A percentile compares a stretch with the other conserved stretches of the same genome.
Conservation (phyloP, 2,329 filamentous ascomycete genomes). For the Cyphellophora attinorum region DNA sequence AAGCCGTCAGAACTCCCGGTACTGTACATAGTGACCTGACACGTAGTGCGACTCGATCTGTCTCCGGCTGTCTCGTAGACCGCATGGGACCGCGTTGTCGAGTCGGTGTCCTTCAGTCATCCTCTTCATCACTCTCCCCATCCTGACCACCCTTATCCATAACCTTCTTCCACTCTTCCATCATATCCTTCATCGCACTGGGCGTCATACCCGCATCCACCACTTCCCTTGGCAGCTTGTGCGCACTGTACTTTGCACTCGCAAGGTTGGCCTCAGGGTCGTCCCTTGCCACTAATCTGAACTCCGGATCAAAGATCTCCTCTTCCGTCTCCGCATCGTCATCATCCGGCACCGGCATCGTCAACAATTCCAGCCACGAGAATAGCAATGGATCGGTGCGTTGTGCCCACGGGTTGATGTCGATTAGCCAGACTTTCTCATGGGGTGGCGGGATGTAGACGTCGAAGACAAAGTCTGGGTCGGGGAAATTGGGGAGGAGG, state of each 20-base stretch:
- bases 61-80: too few species aligned
- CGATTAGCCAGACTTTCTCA: slow-evolving; percentile 72
- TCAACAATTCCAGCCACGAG: slow-evolving; percentile 78
- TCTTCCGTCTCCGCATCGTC: slow-evolving; percentile 18
- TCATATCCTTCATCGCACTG: slow-evolving; percentile 72
- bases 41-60: too few species aligned
- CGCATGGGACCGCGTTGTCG: too few species aligned
- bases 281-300: slow-evolving; percentile 71
- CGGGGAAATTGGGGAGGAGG: slow-evolving; percentile 59
- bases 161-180: slow-evolving; percentile 61
- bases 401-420: slow-evolving; percentile 90
- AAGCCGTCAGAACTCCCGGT: too few species aligned
- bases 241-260: slow-evolving; percentile 81
- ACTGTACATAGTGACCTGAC: too few species aligned
- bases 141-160: slow-evolving; percentile 32
- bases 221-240: slow-evolving; percentile 90
- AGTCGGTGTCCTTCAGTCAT: slow-evolving; percentile 17
- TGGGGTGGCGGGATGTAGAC: slow-evolving; percentile 76
- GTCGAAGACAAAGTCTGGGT: slow-evolving; percentile 79
- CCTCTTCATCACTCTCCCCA: slow-evolving; percentile 32
- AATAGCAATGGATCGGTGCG: slow-evolving; percentile 84
- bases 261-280: slow-evolving; percentile 83
- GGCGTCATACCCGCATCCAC: slow-evolving; percentile 57
- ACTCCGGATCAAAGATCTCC: slow-evolving; percentile 57
- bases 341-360: slow-evolving; percentile 39